These are phyloP conservation scores for Bipolaris oryzae DNA, from an alignment of 2,329 filamentous ascomycete species.

Conservation along the genomic window DNA sequence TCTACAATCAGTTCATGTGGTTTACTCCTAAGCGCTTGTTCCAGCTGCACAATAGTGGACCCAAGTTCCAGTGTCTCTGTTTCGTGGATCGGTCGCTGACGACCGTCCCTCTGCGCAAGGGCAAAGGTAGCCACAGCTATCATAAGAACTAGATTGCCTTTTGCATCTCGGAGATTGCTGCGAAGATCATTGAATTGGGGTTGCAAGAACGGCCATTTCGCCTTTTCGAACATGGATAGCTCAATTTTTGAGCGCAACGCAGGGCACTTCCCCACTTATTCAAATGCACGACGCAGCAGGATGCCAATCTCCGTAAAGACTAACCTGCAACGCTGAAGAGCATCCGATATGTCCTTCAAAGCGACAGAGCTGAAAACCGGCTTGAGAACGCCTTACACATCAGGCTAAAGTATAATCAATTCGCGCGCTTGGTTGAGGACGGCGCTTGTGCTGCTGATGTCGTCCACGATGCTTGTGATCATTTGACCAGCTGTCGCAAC, in stretches of 20 bases:
- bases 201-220: slow-evolving; percentile 20
- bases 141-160: slow-evolving; percentile 13
- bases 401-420: slow-evolving; percentile 6
- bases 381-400: slow-evolving; percentile 4
- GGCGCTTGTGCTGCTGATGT: slow-evolving; percentile 15
- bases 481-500: slow-evolving; percentile 4
- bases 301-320: background rate
- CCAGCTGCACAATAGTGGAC: background rate
- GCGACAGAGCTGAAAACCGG: slow-evolving; percentile 10
- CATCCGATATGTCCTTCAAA: background rate
- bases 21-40: background rate
- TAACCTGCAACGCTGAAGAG: background rate
- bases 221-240: slow-evolving; percentile 5
- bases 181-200: slow-evolving; percentile 13
- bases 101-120: background rate
- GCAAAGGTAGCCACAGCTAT: slow-evolving; percentile 11
- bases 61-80: background rate
- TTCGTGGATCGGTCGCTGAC: background rate
- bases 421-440: slow-evolving; percentile 16
- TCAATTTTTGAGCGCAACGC: background rate
- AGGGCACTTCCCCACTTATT: background rate
- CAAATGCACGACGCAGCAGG: background rate
- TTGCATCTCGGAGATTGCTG: slow-evolving; percentile 11
- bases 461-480: slow-evolving; percentile 13
- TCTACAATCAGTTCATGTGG: background rate